Evolutionary conservation across 495 filamentous ascomycete species (phyloP).

Genomic region (Terfezia claveryi): DNA sequence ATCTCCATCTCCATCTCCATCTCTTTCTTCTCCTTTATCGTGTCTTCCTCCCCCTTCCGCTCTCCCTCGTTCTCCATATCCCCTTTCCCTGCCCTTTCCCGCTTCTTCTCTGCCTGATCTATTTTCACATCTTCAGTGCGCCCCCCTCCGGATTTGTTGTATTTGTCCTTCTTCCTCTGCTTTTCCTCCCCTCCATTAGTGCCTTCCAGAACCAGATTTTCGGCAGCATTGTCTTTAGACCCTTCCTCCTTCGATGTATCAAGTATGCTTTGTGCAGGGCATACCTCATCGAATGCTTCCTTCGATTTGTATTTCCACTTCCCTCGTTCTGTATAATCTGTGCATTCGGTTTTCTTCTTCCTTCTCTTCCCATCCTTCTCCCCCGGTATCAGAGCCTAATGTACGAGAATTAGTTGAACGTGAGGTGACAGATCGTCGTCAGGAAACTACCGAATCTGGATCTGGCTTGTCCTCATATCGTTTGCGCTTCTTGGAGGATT

Average conservation of each 20-base stretch:
- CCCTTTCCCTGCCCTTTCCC: background rate
- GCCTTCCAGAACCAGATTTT: background rate
- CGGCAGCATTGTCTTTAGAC: background rate
- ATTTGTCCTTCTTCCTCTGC: constrained; percentile 1
- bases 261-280: background rate
- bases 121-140: background rate
- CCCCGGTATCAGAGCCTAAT: background rate
- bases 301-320: background rate
- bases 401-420: no score
- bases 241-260: background rate
- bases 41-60: constrained; percentile 9
- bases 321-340: constrained; percentile 6
- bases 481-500: background rate
- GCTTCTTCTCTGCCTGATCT: background rate
- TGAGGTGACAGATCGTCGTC: no score
- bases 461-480: background rate
- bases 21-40: constrained; percentile 7
- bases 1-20: constrained; percentile 1
- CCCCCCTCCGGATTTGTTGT: background rate
- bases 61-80: constrained; percentile 12
- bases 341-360: background rate
- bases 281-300: no score
- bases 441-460: no score
- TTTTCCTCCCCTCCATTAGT: constrained; percentile 7
- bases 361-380: constrained; percentile 7